A percentile compares a stretch with the other conserved stretches of the same genome.
phyloP scores from a whole-genome alignment of 179 eudicot genomes.

The Amaranthus tricolor region DNA sequence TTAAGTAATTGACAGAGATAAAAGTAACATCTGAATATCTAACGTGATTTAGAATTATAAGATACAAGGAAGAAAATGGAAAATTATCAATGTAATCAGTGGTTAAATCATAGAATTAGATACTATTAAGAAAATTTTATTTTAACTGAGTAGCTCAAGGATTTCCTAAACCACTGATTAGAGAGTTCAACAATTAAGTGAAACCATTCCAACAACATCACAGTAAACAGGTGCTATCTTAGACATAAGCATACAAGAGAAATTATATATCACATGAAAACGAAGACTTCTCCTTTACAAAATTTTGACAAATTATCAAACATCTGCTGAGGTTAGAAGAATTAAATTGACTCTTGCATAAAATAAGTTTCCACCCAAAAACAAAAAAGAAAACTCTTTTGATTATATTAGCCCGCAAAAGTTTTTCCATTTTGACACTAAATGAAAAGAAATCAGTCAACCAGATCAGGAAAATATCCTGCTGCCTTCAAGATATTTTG shows the following conservation, averaged over 20 bases:
- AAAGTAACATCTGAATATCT: not conserved
- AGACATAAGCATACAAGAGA: not conserved
- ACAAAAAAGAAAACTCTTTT: not conserved
- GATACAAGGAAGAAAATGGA: not conserved
- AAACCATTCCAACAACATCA: too few species aligned
- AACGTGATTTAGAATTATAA: not conserved
- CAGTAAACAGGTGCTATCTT: not conserved
- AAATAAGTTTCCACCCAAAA: not conserved
- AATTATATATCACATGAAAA: not conserved
- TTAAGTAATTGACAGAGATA: not conserved
- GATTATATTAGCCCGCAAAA: not conserved
- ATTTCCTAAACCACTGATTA: not conserved
- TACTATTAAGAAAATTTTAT: not conserved
- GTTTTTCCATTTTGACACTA: too few species aligned
- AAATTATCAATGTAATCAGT: not conserved
- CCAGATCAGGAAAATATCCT: too few species aligned
- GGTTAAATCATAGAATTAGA: not conserved
- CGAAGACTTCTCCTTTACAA: not conserved
- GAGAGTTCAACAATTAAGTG: not conserved
- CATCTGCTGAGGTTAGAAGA: not conserved
- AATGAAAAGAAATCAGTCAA: too few species aligned
- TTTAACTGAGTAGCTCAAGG: too few species aligned
- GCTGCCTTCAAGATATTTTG: too few species aligned
- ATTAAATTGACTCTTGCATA: slow-evolving; percentile 2
- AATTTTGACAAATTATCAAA: not conserved